Percentiles rank a stretch among this genome's conserved stretches.
These are phyloP conservation scores for Jasminum sambac DNA, from an alignment of 257 asterid genomes.

Conservation along the genomic window DNA sequence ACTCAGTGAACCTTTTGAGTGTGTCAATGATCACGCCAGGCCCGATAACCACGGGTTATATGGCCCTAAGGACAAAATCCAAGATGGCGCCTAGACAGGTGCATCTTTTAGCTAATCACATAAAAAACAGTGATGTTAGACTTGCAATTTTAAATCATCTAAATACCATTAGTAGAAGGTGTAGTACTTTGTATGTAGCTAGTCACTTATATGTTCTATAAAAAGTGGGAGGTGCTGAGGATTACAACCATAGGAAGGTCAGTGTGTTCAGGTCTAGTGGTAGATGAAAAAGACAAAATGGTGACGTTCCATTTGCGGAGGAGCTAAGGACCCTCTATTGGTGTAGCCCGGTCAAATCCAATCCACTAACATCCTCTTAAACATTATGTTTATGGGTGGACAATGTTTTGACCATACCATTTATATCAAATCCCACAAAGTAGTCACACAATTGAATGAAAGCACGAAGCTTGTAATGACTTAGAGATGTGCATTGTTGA, in stretches of 20 bases:
- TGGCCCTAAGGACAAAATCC: background rate
- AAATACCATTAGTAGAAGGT: background rate
- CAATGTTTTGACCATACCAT: background rate
- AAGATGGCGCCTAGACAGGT: background rate
- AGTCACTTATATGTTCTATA: background rate
- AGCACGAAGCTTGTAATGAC: background rate
- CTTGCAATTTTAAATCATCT: background rate
- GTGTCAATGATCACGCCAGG: too few relatives aligned
- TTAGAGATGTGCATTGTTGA: conserved; percentile 7
- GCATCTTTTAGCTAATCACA: background rate
- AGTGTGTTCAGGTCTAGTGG: background rate
- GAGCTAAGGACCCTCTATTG: background rate
- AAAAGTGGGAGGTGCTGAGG: background rate
- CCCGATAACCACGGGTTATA: background rate
- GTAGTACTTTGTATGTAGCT: background rate
- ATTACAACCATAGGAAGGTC: background rate
- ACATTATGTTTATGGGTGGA: background rate
- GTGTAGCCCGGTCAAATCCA: background rate
- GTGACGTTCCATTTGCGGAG: background rate
- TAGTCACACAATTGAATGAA: background rate
- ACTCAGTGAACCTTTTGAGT: too few relatives aligned
- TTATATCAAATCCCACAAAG: background rate
- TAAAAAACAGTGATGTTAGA: background rate
- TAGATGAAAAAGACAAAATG: background rate
- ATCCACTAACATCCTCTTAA: background rate